A percentile compares a stretch with the other conserved stretches of the same genome.
phyloP scores from a whole-genome alignment of 2,329 filamentous ascomycete genomes.

The Myriosclerotinia curreyana region DNA sequence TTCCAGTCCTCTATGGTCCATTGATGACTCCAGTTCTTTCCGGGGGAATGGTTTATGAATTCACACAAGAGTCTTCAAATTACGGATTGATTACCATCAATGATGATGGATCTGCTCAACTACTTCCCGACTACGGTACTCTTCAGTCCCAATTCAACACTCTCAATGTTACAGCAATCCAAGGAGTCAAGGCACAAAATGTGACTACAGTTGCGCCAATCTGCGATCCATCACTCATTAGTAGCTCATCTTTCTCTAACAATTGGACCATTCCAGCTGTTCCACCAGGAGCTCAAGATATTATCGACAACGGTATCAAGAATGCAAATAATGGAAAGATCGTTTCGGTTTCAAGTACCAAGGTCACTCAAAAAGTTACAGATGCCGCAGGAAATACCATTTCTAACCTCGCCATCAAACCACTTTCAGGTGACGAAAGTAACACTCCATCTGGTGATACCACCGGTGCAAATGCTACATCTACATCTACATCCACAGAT shows the following conservation, averaged over 20 bases:
- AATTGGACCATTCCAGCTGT: conserved; percentile 74
- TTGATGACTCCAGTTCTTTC: conserved; percentile 68
- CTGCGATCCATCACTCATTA: conserved; percentile 68
- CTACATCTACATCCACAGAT: background rate
- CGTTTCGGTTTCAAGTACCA: conserved; percentile 53
- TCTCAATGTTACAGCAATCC: conserved; percentile 67
- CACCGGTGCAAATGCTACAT: conserved; percentile 9
- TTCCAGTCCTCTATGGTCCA: conserved; percentile 65
- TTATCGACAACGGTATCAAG: conserved; percentile 74
- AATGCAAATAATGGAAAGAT: conserved; percentile 64
- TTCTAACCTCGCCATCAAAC: conserved; percentile 58
- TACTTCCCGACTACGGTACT: conserved; percentile 67
- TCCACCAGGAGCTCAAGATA: conserved; percentile 63
- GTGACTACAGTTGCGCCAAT: conserved; percentile 55
- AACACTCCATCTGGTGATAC: conserved; percentile 48
- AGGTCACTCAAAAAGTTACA: conserved; percentile 56
- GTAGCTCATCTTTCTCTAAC: conserved; percentile 63
- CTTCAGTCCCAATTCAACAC: conserved; percentile 72
- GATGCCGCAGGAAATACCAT: conserved; percentile 56
- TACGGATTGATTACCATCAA: conserved; percentile 64
- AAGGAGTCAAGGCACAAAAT: conserved; percentile 58
- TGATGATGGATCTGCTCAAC: conserved; percentile 53
- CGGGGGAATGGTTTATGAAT: conserved; percentile 81
- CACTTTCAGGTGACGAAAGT: conserved; percentile 49
- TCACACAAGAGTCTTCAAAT: conserved; percentile 65